These are phyloP conservation scores for Chenopodium berlandieri DNA, from an alignment of 148 eudicot species.

Conservation along the genomic window DNA sequence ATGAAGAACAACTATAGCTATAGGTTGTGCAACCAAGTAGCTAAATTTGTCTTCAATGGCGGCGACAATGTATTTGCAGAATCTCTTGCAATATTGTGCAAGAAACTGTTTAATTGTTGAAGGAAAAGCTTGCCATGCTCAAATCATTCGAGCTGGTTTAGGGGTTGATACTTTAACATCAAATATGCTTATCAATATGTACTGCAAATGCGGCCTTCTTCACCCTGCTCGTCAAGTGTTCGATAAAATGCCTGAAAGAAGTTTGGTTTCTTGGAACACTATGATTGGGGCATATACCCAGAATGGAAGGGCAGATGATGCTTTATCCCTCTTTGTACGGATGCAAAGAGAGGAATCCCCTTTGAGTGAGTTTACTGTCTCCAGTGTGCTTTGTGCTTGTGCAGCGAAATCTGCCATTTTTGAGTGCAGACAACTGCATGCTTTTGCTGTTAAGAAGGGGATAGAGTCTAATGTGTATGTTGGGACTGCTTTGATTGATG, in stretches of 20 bases:
- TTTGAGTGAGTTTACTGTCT: no score
- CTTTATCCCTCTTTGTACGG: constrained; percentile 47
- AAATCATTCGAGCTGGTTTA: constrained; percentile 39
- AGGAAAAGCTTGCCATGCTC: constrained; percentile 65
- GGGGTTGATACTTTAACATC: constrained; percentile 40
- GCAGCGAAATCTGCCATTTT: constrained; percentile 40
- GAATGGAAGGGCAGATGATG: constrained; percentile 40
- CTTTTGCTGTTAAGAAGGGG: constrained; percentile 51
- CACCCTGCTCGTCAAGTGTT: constrained; percentile 49
- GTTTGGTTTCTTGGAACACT: constrained; percentile 32
- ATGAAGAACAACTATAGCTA: no score
- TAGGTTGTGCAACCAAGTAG: neutral
- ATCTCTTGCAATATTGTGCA: constrained; percentile 55
- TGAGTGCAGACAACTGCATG: constrained; percentile 75
- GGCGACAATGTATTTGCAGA: constrained; percentile 30
- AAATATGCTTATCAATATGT: constrained; percentile 65
- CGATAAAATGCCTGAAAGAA: constrained; percentile 56
- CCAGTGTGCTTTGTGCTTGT: no score
- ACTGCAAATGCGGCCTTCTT: constrained; percentile 57
- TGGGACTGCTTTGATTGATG: constrained; percentile 75
- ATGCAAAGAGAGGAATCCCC: constrained; percentile 51
- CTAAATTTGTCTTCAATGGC: neutral
- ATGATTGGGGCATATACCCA: constrained; percentile 60
- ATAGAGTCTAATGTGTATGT: constrained; percentile 56
- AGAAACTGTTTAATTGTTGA: constrained; percentile 30